These are phyloP conservation scores for Elsinoe arachidis DNA, from an alignment of 2,329 filamentous ascomycete genomes.

Conservation along the genomic window DNA sequence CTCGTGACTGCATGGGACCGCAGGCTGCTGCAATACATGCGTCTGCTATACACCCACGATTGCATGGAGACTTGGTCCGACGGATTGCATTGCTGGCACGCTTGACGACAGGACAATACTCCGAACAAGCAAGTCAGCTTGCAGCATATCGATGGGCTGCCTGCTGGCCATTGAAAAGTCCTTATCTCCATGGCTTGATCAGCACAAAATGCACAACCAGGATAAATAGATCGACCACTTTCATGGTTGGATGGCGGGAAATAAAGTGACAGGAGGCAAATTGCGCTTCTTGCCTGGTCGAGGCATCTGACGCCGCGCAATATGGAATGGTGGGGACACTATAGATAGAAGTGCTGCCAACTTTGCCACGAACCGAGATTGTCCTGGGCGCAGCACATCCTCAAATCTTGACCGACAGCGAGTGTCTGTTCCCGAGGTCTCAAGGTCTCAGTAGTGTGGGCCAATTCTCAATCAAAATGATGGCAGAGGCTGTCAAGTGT, in stretches of 20 bases:
- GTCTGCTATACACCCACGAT: not conserved
- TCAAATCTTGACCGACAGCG: not conserved
- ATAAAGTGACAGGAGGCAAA: conserved; percentile 11
- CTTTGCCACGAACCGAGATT: conserved; percentile 7
- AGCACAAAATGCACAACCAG: not conserved
- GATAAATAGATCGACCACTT: not conserved
- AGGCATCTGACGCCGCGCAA: not conserved
- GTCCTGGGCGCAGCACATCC: conserved; percentile 4
- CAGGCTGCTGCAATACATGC: not conserved
- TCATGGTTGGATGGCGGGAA: not conserved
- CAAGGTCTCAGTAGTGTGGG: not conserved
- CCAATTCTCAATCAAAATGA: not conserved
- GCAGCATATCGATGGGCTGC: no score
- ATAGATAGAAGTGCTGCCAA: conserved; percentile 7
- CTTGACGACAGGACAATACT: no score
- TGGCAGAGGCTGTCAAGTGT: not conserved
- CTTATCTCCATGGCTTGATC: conserved; percentile 3
- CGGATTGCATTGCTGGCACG: no score
- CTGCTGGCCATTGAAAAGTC: not conserved
- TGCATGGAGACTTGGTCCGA: not conserved
- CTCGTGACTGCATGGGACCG: not conserved
- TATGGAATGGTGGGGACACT: conserved; percentile 6
- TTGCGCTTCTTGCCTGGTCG: conserved; percentile 6
- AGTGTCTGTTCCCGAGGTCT: not conserved
- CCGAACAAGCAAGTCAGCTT: no score